Conservation (phyloP, 176 grass and related monocot genomes). For the Aechmea fasciata region DNA sequence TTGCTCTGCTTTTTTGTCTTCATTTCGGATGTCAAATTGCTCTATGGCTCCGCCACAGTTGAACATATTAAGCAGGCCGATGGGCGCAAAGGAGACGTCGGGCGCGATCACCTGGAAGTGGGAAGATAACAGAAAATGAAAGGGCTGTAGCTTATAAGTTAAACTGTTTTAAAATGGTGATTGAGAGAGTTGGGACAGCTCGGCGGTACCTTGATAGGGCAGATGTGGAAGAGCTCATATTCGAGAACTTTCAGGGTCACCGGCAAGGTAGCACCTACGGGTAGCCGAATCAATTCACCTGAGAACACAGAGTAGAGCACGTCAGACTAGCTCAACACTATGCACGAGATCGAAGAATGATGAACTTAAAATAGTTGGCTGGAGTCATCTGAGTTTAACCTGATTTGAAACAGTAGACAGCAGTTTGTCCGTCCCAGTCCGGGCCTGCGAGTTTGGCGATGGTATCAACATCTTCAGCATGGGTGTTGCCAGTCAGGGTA, state of each 20-base stretch:
- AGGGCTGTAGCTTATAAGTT: too few relatives aligned
- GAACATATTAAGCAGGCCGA: conserved; percentile 49
- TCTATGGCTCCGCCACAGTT: conserved; percentile 44
- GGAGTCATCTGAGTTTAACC: conserved; percentile 15
- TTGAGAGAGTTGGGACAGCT: background rate
- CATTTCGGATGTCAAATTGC: background rate
- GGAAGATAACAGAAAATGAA: background rate
- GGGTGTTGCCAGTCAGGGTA: conserved; percentile 7
- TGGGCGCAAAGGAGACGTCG: conserved; percentile 22
- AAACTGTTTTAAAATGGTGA: background rate
- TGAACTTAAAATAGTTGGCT: too few relatives aligned
- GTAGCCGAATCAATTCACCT: conserved; percentile 52
- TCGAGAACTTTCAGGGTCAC: conserved; percentile 63
- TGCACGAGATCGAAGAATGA: too few relatives aligned
- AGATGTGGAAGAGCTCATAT: conserved; percentile 75
- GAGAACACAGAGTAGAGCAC: background rate
- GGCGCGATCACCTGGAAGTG: conserved; percentile 17
- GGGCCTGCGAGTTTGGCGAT: conserved; percentile 30
- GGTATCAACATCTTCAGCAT: conserved; percentile 32
- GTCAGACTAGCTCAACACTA: too few relatives aligned
- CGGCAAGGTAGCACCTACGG: conserved; percentile 35
- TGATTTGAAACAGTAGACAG: conserved; percentile 47
- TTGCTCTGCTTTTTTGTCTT: background rate
- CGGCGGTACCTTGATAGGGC: conserved; percentile 29
- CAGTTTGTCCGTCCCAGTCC: conserved; percentile 34